phyloP scores from a whole-genome alignment of 116 monocot genomes.

The Cymodocea nodosa region DNA sequence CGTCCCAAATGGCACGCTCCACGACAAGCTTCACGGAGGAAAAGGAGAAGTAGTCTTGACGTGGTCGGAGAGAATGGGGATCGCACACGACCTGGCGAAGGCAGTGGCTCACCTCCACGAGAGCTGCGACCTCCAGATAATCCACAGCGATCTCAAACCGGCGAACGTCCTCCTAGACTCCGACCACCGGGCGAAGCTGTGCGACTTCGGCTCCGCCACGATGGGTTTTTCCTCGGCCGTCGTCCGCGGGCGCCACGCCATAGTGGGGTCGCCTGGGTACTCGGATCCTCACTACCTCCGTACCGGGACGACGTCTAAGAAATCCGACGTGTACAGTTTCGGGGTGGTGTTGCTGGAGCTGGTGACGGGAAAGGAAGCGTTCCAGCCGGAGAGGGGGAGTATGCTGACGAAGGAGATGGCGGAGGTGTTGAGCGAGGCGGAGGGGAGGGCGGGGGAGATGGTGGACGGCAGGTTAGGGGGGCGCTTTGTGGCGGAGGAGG shows the following conservation, averaged over 20 bases:
- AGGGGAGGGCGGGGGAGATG: constrained; percentile 1
- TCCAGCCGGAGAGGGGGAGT: constrained; percentile 16
- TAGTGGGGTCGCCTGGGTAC: constrained; percentile 66
- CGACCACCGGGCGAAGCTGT: constrained; percentile 34
- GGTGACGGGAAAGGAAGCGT: constrained; percentile 45
- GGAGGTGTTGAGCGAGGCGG: constrained; percentile 8
- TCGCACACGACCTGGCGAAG: constrained; percentile 37
- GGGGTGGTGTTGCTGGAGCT: constrained; percentile 77
- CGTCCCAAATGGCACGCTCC: constrained; percentile 56
- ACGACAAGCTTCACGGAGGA: constrained; percentile 46
- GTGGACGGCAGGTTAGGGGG: constrained; percentile 28
- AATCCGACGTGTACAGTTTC: constrained; percentile 89
- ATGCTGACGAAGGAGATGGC: constrained; percentile 17
- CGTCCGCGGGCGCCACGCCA: constrained; percentile 6
- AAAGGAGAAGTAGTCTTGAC: constrained; percentile 1
- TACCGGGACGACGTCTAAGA: constrained; percentile 40
- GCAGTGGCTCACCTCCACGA: constrained; percentile 75
- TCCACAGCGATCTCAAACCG: constrained; percentile 76
- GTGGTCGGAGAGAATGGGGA: constrained; percentile 39
- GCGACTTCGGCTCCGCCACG: constrained; percentile 74
- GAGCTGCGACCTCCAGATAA: constrained; percentile 31
- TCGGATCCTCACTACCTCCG: constrained; percentile 51
- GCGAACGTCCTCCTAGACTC: constrained; percentile 63
- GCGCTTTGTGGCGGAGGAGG: constrained; percentile 29
- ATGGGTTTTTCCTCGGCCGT: constrained; percentile 64